phyloP scores from a whole-genome alignment of 345 rosid species.

The Gossypium australe region DNA sequence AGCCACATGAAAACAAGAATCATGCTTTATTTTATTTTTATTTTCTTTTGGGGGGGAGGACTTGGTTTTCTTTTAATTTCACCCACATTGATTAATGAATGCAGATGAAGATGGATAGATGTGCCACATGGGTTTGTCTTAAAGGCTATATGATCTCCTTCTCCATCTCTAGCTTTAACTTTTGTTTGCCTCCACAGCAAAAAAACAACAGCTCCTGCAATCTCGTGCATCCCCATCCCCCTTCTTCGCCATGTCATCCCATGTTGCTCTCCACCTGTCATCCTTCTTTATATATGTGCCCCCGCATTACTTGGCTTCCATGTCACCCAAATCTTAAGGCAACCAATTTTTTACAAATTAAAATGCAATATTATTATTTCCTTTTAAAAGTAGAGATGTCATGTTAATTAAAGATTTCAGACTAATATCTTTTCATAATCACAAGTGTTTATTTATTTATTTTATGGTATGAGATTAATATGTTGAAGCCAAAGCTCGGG shows the following conservation, averaged over 20 bases:
- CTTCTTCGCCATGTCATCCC: conserved; percentile 12
- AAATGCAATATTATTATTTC: too few species aligned
- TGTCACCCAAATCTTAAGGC: background rate
- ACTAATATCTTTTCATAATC: too few species aligned
- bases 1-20: conserved; percentile 57
- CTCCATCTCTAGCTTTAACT: background rate
- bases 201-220: conserved; percentile 7
- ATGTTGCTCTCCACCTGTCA: conserved; percentile 19
- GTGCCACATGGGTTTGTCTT: conserved; percentile 40
- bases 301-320: conserved; percentile 21
- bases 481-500: too few species aligned
- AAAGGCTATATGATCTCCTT: conserved; percentile 13
- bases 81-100: conserved; percentile 35
- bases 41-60: background rate
- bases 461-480: too few species aligned
- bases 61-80: conserved; percentile 36
- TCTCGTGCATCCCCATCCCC: background rate
- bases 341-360: background rate
- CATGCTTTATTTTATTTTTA: conserved; percentile 26
- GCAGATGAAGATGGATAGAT: conserved; percentile 48
- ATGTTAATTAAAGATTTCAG: too few species aligned
- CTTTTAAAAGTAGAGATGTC: too few species aligned
- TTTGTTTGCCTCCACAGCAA: conserved; percentile 1
- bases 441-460: too few species aligned
- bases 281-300: background rate